phyloP scores from a whole-genome alignment of 1,284 basidiomycete genomes.

The Omphalotus olearius region DNA sequence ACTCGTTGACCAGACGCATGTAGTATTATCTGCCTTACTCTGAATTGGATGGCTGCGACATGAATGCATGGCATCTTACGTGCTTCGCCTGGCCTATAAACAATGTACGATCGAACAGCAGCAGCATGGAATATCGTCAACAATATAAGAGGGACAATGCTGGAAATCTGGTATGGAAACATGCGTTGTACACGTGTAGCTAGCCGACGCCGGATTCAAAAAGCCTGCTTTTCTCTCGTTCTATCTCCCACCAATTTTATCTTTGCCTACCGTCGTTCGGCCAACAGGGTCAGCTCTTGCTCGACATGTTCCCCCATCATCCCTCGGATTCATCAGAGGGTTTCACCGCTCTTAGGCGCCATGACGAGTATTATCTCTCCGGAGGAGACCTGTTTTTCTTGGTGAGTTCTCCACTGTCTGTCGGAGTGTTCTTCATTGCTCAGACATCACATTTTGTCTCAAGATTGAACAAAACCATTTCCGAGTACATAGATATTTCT shows the following conservation, averaged over 20 bases:
- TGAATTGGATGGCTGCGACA: neutral
- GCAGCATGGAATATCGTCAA: too few species aligned
- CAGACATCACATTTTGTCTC: constrained; percentile 8
- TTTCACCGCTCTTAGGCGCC: constrained; percentile 30
- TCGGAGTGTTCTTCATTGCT: neutral
- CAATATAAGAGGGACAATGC: too few species aligned
- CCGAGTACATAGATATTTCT: constrained; percentile 59
- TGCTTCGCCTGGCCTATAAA: neutral
- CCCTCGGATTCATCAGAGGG: constrained; percentile 16
- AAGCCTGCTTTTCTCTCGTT: constrained; percentile 16
- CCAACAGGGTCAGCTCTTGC: constrained; percentile 22
- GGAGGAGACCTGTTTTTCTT: constrained; percentile 48
- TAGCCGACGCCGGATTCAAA: constrained; percentile 14
- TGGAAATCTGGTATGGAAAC: neutral
- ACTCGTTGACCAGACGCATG: neutral
- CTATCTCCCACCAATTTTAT: constrained; percentile 17
- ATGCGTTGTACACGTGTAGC: constrained; percentile 15
- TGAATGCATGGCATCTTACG: neutral
- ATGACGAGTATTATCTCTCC: constrained; percentile 47
- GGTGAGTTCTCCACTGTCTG: constrained; percentile 25
- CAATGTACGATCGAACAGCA: constrained; percentile 9
- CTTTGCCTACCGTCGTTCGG: constrained; percentile 20
- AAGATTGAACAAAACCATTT: constrained; percentile 49
- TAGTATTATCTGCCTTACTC: neutral
- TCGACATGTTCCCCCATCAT: constrained; percentile 19